Evolutionary conservation across 345 rosid species (phyloP).

Genomic region (Erodium maritimum): DNA sequence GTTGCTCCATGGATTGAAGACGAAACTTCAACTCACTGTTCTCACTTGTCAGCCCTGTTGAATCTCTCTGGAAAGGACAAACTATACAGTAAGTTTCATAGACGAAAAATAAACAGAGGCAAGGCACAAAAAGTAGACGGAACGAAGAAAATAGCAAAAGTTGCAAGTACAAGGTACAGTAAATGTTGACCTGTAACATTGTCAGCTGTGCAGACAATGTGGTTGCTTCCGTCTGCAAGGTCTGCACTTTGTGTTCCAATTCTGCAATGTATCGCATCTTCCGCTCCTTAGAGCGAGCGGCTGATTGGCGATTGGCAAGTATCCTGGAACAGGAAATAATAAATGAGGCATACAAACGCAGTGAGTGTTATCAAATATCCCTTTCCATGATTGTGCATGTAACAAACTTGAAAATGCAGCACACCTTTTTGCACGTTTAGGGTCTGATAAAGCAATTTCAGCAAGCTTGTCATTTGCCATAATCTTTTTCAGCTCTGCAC

Average conservation of each 20-base stretch:
- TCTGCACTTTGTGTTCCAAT: slow-evolving; percentile 14
- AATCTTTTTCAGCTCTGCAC: slow-evolving; percentile 59
- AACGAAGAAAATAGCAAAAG: not conserved
- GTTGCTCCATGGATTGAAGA: slow-evolving; percentile 56
- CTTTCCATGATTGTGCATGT: too few species aligned
- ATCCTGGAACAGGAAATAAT: too few species aligned
- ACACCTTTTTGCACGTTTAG: slow-evolving; percentile 42
- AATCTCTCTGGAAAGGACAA: slow-evolving; percentile 32
- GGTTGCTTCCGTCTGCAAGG: slow-evolving; percentile 14
- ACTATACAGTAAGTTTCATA: too few species aligned
- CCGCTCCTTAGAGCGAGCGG: slow-evolving; percentile 19
- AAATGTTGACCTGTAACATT: slow-evolving; percentile 10
- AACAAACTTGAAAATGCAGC: too few species aligned
- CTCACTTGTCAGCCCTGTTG: slow-evolving; percentile 27
- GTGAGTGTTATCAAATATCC: too few species aligned
- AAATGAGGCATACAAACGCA: too few species aligned
- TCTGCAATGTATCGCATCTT: slow-evolving; percentile 16
- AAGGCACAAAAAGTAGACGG: not conserved
- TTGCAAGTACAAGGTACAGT: not conserved
- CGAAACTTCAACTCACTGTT: slow-evolving; percentile 53
- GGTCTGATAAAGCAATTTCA: slow-evolving; percentile 60
- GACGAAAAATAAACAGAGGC: not conserved
- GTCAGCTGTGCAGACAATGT: slow-evolving; percentile 15
- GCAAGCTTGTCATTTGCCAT: slow-evolving; percentile 67
- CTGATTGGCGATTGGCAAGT: slow-evolving; percentile 6